A percentile compares a stretch with the other conserved stretches of the same genome.
Conservation (phyloP, 805 yeast species). For the Candida stauntonica region DNA sequence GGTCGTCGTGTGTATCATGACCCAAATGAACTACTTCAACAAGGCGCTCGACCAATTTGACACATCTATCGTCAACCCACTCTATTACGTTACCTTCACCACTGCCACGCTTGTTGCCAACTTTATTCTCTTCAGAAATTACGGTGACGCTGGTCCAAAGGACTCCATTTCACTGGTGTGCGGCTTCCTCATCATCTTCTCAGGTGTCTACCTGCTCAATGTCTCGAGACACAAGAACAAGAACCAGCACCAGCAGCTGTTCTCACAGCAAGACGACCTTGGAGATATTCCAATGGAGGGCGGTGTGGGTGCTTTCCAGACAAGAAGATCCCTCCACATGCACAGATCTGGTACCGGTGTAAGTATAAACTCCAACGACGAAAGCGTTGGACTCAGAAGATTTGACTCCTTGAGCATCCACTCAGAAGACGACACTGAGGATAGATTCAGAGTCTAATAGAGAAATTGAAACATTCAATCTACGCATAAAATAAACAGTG, state of each 20-base stretch:
- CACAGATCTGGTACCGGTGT: conserved; percentile 37
- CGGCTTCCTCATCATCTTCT: conserved; percentile 82
- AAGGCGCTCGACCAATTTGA: conserved; percentile 92
- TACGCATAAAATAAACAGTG: too few species aligned
- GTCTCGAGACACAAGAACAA: conserved; percentile 64
- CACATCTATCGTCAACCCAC: conserved; percentile 86
- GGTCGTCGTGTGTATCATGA: conserved; percentile 75
- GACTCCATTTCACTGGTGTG: conserved; percentile 77
- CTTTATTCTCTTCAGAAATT: conserved; percentile 79
- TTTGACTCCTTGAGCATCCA: conserved; percentile 54
- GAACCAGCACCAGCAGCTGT: conserved; percentile 34
- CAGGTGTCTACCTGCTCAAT: conserved; percentile 81
- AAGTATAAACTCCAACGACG: conserved; percentile 38
- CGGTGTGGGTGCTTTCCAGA: conserved; percentile 72
- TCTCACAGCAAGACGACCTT: conserved; percentile 46
- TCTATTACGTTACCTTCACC: conserved; percentile 87
- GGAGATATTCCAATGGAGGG: conserved; percentile 79
- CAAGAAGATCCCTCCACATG: conserved; percentile 72
- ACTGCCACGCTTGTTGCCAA: conserved; percentile 84
- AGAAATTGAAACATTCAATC: too few species aligned
- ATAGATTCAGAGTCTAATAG: conserved; percentile 24
- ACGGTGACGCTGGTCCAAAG: conserved; percentile 76
- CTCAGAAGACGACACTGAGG: conserved; percentile 32
- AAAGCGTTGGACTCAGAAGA: conserved; percentile 51
- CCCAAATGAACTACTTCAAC: conserved; percentile 92